Evolutionary conservation across 345 rosid genomes (phyloP), one percentile per base, ranked within the genome.

Genomic region (Eucalyptus sideroxylon): DNA sequence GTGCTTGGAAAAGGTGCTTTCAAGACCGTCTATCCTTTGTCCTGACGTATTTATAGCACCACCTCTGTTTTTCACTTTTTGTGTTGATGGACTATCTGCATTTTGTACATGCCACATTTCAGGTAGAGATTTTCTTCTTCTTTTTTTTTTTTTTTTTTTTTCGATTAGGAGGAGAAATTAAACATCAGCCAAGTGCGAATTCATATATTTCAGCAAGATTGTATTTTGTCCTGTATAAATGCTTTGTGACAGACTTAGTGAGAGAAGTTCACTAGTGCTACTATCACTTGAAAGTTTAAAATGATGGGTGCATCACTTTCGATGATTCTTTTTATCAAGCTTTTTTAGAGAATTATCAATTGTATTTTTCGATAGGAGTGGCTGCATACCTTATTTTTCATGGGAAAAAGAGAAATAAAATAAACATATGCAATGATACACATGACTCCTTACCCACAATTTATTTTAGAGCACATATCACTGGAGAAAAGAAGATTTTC

Each of bases 11-110:
- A 89, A 92, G 95, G 95, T 42, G 95, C 94, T 87, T 94, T 92
- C 94, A 94, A 94, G 95, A 93, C 93, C 49, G 94, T 94, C 94
- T 94, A 94, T 94, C 93, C 88, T 77, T 92, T 87, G 24, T 7
- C 44, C 27, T 89, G 47, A 31, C 16, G 17, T 87, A 47, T 72
- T 69, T 87, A 69, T 37, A 72, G 44, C 60, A 56, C 62, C 11
- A 11, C 60, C 37, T 10, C 55, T 51, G 27, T 50, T 86, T 50
- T 16, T 50, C 11, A 50, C 44, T n/a, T 16, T 2, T 50, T 37
- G 60, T 55, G 27, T 30, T 86, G 44, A 31, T 86, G 60, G 44
- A 50, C 44, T 86, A 72, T 34, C 45, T 72, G 45, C 82, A 19
- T 37, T 34, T 16, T 72, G 82, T 72, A 37, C 82, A 72, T 19